Conservation (phyloP, 2,329 filamentous ascomycete species). For the Fusarium chuoi region DNA sequence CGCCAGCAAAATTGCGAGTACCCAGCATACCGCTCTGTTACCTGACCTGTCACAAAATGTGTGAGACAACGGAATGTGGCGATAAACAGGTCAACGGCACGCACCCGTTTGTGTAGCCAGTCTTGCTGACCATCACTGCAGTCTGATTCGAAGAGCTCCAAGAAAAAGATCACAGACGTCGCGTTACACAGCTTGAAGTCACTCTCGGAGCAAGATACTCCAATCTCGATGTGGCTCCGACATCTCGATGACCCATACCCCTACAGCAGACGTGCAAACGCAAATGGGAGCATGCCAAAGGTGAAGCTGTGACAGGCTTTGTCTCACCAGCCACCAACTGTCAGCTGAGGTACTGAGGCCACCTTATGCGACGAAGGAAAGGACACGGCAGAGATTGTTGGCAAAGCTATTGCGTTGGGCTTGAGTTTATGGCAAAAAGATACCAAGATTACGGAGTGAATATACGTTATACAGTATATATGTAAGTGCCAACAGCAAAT, state of each 20-base stretch:
- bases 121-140: background rate
- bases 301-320: background rate
- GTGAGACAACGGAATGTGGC: background rate
- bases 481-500: background rate
- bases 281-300: background rate
- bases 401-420: background rate
- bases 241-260: background rate
- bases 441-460: too few species aligned
- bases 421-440: background rate
- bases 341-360: background rate
- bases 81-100: background rate
- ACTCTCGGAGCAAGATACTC: background rate
- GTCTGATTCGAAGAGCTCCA: background rate
- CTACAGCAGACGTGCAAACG: background rate
- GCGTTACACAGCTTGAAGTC: background rate
- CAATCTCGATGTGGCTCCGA: background rate
- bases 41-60: background rate
- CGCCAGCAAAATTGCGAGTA: fast-evolving
- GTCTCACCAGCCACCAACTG: background rate
- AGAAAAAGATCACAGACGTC: background rate
- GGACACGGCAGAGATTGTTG: too few species aligned
- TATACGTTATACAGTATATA: background rate
- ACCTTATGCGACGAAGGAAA: fast-evolving
- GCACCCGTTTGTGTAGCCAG: background rate
- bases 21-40: too few species aligned